Base-by-base conservation (phyloP, 306 rosid genomes). In the Rosa rugosa region DNA sequence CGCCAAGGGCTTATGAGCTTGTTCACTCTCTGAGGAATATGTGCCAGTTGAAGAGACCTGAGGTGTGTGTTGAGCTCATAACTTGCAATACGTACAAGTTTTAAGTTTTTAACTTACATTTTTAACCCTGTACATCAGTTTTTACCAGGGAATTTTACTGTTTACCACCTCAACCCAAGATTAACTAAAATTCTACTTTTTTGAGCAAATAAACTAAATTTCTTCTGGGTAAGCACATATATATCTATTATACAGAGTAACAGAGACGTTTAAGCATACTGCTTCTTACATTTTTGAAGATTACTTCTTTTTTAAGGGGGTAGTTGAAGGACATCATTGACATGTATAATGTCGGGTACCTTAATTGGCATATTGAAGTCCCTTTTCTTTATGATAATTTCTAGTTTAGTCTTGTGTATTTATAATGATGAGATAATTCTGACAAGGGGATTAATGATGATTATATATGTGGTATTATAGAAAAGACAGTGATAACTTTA, bases 31-130 rank as follows among this genome's bases (percentile, higher is more conserved):
- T 95, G 79, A 89, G 79, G 83, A 90, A 83, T 44, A 67, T 88
- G 87, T 95, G 97, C 51, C 85, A 86, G 23, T 66, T 81, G 18
- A 92, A 95, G 88, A 92, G 84, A 85, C 95, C 97, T 1, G 95
- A 95, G 97, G 97, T 92, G 79, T 74, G 90, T 75, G 59, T 78
- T 67, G 23, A 34, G 45, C 40, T n/a, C 11, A 62, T 11, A 12
- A 27, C 5, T 12, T 60, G 66, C 34, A 12, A 25, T 0, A 23
- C 8, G 62, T 0, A 2, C 23, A 13, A 14, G 69, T 34, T 63
- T 14, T 11, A 31, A 56, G 22, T 17, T 54, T 31, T 20, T 18
- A 18, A 65, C n/a, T 34, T 66, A 36, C 27, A 13, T 31, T 31
- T 31, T 6, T 5, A 14, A 31, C 68, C 69, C n/a, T 27, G 45